Evolutionary conservation across 2,329 filamentous ascomycete species (phyloP), one percentile per base, ranked within the genome.

Genomic region (Verticillium dahliae): DNA sequence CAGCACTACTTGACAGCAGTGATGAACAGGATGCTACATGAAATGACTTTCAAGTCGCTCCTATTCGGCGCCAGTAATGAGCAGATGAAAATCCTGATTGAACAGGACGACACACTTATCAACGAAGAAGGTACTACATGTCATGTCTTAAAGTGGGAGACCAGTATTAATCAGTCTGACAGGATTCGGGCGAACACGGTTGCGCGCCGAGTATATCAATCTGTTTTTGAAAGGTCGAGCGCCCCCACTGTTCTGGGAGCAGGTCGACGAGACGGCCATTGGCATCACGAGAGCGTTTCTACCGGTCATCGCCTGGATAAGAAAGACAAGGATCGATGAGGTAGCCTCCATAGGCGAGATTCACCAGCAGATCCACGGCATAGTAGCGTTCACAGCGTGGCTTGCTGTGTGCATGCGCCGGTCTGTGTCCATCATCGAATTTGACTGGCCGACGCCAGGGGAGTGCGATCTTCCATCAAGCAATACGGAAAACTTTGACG

Each of bases 331-430:
- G 62, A 60, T 56, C 7, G 9, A 59, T 1, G 35, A 56, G 2
- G 31, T 7, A 6, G 14, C 52, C 31, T 18, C 10, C n/a, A 35
- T 57, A 18, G 14, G 34, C 31, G 50, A 62, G 45, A 18, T 72
- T 5, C 61, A 69, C 35, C 69, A 72, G 50, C 52, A 59, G 11
- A 60, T 75, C 31, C 73, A 75, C 55, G 61, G 69, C 6, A 60
- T 72, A 27, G 64, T 73, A 57, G 67, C 73, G 0, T 67, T 71
- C 22, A 70, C 73, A 0, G 71, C 67, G 2, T 74, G 71, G 71
- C 56, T 74, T 34, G 68, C 66, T n/a, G 62, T 74, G 7, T 66
- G 66, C 6, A 67, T 67, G 18, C 69, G 69, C 2, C 59, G 67
- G 7, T 63, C 66, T 1, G 67, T 65, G 9, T 64, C 72, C 34